Base-by-base conservation (phyloP, 257 asterid species). In the Przewalskia tangutica region DNA sequence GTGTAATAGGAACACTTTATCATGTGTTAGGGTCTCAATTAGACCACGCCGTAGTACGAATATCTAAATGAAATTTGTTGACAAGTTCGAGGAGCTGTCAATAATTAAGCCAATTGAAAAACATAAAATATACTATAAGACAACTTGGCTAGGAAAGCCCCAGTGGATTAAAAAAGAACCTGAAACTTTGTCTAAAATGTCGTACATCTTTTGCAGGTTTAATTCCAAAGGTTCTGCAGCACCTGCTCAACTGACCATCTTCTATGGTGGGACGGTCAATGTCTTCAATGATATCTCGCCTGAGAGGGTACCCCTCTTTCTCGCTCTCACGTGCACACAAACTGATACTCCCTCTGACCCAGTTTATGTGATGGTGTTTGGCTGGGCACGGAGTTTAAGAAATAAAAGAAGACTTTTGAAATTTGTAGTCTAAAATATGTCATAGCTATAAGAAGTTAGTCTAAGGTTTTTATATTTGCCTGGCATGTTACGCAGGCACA, bases 271-370 rank as follows among this genome's bases (percentile, higher is more conserved):
- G 62, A 84, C 88, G 1, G 96, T 93, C 84, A 85, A 85, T 66
- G 96, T 94, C 81, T 94, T 88, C 46, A 91, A 92, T 77, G 90
- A 89, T 88, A 88, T 91, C 89, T 87, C 94, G 36, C 96, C 95
- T 2, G 97, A 94, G 89, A 89, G 90, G 97, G 98, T 93, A 32
- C 86, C 17, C 1, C 38, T 20, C 77, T 63, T 53, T 77, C 75
- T 58, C 77, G 16, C 46, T 38, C 23, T 42, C 17, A 13, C 38
- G 48, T 42, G 5, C 44, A 1, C 6, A n/a, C 34, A 7, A 77
- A 71, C 59, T 71, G 13, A 71, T 3, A 38, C 4, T 6, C 42
- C 6, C 42, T 38, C 42, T 38, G 5, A 3, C 4, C 4, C 42
- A 38, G 1, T 27, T 27, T 27, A 27, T 27, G 32, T 27, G 32